These are phyloP conservation scores for Echeveria elegans DNA, from an alignment of 164 flowering plant genomes.

Conservation along the genomic window DNA sequence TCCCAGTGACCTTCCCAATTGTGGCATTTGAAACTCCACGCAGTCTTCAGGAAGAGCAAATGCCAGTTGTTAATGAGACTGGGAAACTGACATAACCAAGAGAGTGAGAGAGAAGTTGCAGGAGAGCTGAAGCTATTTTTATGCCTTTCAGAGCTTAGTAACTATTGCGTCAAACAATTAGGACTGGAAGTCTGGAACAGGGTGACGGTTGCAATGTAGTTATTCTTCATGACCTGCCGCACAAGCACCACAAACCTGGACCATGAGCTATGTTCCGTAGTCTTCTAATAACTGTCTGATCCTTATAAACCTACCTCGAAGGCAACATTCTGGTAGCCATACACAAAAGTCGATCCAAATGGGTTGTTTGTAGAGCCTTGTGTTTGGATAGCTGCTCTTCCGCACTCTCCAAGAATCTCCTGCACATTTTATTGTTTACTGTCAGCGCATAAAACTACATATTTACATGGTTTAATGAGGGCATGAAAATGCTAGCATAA, in stretches of 20 bases:
- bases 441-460: background rate
- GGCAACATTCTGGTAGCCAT: slow-evolving; percentile 90
- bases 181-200: slow-evolving; percentile 84
- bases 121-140: background rate
- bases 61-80: background rate
- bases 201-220: slow-evolving; percentile 85
- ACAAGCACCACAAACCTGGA: background rate
- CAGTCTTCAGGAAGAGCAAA: background rate
- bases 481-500: background rate
- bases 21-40: background rate
- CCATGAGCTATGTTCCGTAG: background rate
- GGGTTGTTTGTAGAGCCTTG: slow-evolving; percentile 93
- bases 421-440: slow-evolving; percentile 14
- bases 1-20: background rate
- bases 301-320: slow-evolving; percentile 56
- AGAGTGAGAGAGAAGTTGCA: too few relatives aligned
- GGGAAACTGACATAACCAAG: background rate
- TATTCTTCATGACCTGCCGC: slow-evolving; percentile 93
- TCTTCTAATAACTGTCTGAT: too few relatives aligned
- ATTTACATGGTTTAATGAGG: background rate
- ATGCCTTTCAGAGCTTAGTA: background rate
- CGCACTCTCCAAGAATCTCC: slow-evolving; percentile 95
- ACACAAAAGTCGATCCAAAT: slow-evolving; percentile 91
- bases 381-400: slow-evolving; percentile 90
- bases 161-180: background rate